Conservation (phyloP, 2,329 filamentous ascomycete species). For the Aspergillus versicolor region DNA sequence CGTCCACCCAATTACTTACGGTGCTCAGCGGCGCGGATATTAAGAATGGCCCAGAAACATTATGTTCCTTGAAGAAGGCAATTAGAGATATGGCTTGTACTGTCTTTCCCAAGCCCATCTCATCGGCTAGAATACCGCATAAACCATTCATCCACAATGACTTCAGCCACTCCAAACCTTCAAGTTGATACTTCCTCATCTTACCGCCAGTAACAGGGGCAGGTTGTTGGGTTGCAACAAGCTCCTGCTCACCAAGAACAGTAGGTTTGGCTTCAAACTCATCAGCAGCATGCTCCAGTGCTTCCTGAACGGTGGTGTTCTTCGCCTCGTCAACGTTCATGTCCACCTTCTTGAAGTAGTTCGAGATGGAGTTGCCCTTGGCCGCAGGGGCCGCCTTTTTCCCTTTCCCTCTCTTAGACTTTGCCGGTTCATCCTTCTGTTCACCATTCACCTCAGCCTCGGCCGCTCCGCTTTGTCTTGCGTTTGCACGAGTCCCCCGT, state of each 20-base stretch:
- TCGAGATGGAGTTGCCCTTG: slow-evolving; percentile 51
- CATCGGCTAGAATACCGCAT: slow-evolving; percentile 87
- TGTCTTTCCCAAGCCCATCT: slow-evolving; percentile 93
- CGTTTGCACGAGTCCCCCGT: slow-evolving; percentile 34
- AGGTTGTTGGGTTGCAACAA: slow-evolving; percentile 82
- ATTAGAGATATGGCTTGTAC: slow-evolving; percentile 87
- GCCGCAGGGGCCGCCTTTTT: slow-evolving; percentile 25
- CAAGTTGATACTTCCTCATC: slow-evolving; percentile 92
- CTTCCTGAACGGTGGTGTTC: slow-evolving; percentile 56
- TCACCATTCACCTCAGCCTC: slow-evolving; percentile 17
- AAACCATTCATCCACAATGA: slow-evolving; percentile 83
- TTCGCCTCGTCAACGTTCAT: slow-evolving; percentile 51
- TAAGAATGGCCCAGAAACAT: slow-evolving; percentile 83
- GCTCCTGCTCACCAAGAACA: slow-evolving; percentile 64
- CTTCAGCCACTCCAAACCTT: slow-evolving; percentile 90
- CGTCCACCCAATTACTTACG: slow-evolving; percentile 91
- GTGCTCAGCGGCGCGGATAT: slow-evolving; percentile 90
- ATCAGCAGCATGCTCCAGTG: slow-evolving; percentile 57
- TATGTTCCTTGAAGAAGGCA: slow-evolving; percentile 82
- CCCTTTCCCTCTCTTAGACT: slow-evolving; percentile 27
- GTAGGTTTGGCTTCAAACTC: slow-evolving; percentile 58
- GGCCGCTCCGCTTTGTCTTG: slow-evolving; percentile 20
- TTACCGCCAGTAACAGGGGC: slow-evolving; percentile 79
- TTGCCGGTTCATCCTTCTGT: slow-evolving; percentile 20
- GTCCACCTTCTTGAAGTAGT: slow-evolving; percentile 62